phyloP scores from a whole-genome alignment of 108 stramenopile genomes.

The Cyclotella sp. region DNA sequence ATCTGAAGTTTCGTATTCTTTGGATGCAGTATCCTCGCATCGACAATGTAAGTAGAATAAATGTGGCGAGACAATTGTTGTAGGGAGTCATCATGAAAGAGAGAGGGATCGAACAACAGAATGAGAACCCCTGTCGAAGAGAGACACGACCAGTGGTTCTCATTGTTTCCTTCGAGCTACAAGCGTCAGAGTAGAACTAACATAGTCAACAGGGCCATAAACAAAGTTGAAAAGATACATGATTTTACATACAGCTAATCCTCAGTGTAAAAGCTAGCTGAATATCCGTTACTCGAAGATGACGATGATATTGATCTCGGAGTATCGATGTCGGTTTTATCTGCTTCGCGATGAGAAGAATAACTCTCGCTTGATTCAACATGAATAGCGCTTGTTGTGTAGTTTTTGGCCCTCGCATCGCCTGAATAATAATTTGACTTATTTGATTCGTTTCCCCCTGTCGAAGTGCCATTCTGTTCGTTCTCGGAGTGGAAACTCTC shows the following conservation, averaged over 20 bases:
- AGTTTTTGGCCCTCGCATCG: neutral
- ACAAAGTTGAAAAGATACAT: no score
- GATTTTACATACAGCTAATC: neutral
- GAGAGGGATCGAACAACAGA: no score
- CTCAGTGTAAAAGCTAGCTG: constrained; percentile 18
- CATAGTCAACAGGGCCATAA: no score
- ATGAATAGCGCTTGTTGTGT: no score
- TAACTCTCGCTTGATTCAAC: no score
- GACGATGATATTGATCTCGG: constrained; percentile 3
- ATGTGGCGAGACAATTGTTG: no score
- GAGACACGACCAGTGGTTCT: no score
- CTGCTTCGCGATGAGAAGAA: neutral
- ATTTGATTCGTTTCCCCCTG: neutral
- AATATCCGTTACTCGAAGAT: neutral
- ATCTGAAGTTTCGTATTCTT: neutral
- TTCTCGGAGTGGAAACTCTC: constrained; percentile 12
- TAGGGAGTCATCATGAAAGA: no score
- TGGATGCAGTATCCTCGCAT: neutral
- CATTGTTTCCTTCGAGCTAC: neutral
- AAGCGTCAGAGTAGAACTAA: no score
- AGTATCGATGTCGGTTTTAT: neutral
- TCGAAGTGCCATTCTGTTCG: neutral
- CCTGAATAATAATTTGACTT: neutral
- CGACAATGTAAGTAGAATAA: neutral
- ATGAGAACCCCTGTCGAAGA: no score